Percentiles rank a stretch among this genome's conserved stretches.
phyloP scores from a whole-genome alignment of 768 basidiomycete species.

The Suillus paluster region DNA sequence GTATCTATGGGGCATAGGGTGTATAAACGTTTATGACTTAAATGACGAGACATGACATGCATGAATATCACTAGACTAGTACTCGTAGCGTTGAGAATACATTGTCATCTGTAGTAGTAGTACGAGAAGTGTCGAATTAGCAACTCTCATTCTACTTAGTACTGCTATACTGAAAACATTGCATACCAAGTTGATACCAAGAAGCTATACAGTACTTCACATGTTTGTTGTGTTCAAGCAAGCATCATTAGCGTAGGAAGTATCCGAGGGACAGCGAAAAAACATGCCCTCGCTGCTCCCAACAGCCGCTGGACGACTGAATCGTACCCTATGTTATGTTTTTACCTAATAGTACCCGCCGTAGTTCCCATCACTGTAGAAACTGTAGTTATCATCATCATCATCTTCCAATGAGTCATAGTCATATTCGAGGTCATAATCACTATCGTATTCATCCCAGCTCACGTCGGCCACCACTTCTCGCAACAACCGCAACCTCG shows the following conservation, averaged over 20 bases:
- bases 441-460: conserved; percentile 6
- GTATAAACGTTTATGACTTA: not conserved
- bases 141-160: too few species aligned
- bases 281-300: not conserved
- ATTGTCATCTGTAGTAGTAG: not conserved
- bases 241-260: not conserved
- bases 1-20: not conserved
- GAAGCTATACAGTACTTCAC: too few species aligned
- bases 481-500: conserved; percentile 1
- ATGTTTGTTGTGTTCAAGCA: not conserved
- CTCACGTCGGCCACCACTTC: conserved; percentile 6
- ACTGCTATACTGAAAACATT: not conserved
- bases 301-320: not conserved
- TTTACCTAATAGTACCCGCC: not conserved
- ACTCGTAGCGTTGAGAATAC: not conserved
- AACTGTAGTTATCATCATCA: not conserved
- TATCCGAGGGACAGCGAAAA: not conserved
- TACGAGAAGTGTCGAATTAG: not conserved
- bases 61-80: conserved; percentile 1
- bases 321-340: not conserved
- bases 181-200: not conserved
- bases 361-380: not conserved
- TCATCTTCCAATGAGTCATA: not conserved
- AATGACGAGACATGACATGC: not conserved
- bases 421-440: not conserved